phyloP scores from a whole-genome alignment of 2,329 filamentous ascomycete species.

The Clonostachys sp. region DNA sequence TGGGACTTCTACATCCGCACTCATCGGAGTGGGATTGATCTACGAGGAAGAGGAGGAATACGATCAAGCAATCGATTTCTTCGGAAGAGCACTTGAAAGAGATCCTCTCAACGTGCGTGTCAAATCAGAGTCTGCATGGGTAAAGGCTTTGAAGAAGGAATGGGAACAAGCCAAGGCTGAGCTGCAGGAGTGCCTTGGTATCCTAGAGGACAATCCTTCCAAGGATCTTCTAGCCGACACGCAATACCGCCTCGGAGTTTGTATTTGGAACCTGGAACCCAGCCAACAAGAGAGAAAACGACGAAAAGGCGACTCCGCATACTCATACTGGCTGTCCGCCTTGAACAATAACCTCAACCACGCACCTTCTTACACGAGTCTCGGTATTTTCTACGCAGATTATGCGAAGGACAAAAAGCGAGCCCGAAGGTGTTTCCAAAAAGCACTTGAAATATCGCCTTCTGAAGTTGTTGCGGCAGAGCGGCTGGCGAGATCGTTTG shows the following conservation, averaged over 20 bases:
- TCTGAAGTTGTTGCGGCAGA: conserved; percentile 85
- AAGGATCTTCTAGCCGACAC: conserved; percentile 79
- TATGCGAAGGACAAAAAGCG: conserved; percentile 84
- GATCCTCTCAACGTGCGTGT: conserved; percentile 74
- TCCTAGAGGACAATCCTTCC: conserved; percentile 41
- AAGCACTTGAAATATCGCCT: conserved; percentile 87
- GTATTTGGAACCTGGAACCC: conserved; percentile 78
- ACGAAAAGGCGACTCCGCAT: conserved; percentile 66
- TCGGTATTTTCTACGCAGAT: conserved; percentile 88
- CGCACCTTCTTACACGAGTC: conserved; percentile 84
- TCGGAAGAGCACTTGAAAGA: conserved; percentile 69
- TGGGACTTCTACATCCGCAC: conserved; percentile 68
- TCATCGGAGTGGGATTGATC: conserved; percentile 88
- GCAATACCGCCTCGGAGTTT: conserved; percentile 81
- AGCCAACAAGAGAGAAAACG: conserved; percentile 72
- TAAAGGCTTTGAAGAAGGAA: conserved; percentile 78
- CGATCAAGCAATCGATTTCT: conserved; percentile 72
- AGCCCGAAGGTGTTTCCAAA: conserved; percentile 90
- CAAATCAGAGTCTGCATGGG: conserved; percentile 86
- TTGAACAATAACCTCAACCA: conserved; percentile 84
- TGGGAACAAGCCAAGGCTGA: conserved; percentile 63
- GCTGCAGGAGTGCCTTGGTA: conserved; percentile 64
- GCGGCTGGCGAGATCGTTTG: conserved; percentile 78
- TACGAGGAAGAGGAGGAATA: conserved; percentile 93
- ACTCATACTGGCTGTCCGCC: conserved; percentile 75